phyloP scores from a whole-genome alignment of 1,284 basidiomycete genomes.

The Clitocybe nebularis region DNA sequence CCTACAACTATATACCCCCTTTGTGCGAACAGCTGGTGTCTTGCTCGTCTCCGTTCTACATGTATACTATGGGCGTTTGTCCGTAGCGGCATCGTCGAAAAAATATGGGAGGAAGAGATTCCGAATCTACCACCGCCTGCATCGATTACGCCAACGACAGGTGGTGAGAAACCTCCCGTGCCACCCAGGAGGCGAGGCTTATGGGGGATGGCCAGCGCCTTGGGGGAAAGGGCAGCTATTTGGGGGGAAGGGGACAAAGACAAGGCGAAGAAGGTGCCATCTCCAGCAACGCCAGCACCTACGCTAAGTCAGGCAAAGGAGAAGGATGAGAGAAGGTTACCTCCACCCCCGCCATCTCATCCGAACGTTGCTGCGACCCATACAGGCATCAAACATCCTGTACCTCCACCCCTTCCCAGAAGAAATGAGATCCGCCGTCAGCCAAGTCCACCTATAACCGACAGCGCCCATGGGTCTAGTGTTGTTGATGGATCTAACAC shows the following conservation, averaged over 20 bases:
- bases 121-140: slow-evolving; percentile 30
- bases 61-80: slow-evolving; percentile 92
- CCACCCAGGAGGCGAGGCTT: slow-evolving; percentile 50
- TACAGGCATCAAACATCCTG: slow-evolving; percentile 7
- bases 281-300: slow-evolving; percentile 8
- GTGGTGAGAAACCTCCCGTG: slow-evolving; percentile 38
- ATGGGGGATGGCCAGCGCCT: slow-evolving; percentile 55
- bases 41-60: slow-evolving; percentile 76
- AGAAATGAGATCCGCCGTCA: slow-evolving; percentile 30
- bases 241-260: slow-evolving; percentile 43
- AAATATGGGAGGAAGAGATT: slow-evolving; percentile 81
- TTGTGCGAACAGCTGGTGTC: slow-evolving; percentile 75
- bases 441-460: slow-evolving; percentile 4
- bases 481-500: background rate
- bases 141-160: slow-evolving; percentile 13
- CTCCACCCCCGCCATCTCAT: slow-evolving; percentile 18
- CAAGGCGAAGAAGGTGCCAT: slow-evolving; percentile 22
- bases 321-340: slow-evolving; percentile 10
- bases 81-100: slow-evolving; percentile 75
- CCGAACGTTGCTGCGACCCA: slow-evolving; percentile 6
- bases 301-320: slow-evolving; percentile 1
- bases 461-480: slow-evolving; percentile 5
- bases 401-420: slow-evolving; percentile 31
- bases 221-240: slow-evolving; percentile 49
- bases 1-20: slow-evolving; percentile 63